Conservation (phyloP, 441 rosid genomes). For the Dalechampia spathulata region DNA sequence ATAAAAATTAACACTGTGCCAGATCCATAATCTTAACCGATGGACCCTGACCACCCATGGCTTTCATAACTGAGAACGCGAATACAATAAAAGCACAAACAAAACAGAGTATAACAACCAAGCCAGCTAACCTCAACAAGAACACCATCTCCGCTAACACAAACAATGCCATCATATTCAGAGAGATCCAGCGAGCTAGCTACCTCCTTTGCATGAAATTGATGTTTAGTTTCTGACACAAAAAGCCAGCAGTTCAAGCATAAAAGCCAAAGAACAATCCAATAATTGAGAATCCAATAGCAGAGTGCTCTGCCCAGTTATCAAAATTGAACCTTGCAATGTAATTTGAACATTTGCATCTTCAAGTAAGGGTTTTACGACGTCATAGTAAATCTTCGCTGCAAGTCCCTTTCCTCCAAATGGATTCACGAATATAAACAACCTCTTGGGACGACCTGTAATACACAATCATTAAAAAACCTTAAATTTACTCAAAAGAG, state of each 20-base stretch:
- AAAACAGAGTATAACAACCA: too few relatives aligned
- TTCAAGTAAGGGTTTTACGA: slow-evolving; percentile 71
- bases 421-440: slow-evolving; percentile 70
- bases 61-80: too few relatives aligned
- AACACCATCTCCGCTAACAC: slow-evolving; percentile 88
- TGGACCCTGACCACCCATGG: too few relatives aligned
- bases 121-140: slow-evolving; percentile 85
- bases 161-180: slow-evolving; percentile 74
- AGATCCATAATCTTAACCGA: too few relatives aligned
- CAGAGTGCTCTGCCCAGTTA: neutral
- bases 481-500: neutral
- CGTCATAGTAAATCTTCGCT: slow-evolving; percentile 46
- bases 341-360: slow-evolving; percentile 60
- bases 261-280: neutral
- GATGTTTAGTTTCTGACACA: slow-evolving; percentile 56
- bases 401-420: slow-evolving; percentile 79
- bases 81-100: too few relatives aligned
- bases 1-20: too few relatives aligned
- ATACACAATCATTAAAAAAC: too few relatives aligned
- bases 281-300: neutral
- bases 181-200: slow-evolving; percentile 48
- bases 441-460: slow-evolving; percentile 68
- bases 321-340: slow-evolving; percentile 47
- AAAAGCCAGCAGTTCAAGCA: too few relatives aligned
- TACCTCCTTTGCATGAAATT: slow-evolving; percentile 80